phyloP scores from a whole-genome alignment of 768 basidiomycete genomes.

The Clitopilus passeckerianus region DNA sequence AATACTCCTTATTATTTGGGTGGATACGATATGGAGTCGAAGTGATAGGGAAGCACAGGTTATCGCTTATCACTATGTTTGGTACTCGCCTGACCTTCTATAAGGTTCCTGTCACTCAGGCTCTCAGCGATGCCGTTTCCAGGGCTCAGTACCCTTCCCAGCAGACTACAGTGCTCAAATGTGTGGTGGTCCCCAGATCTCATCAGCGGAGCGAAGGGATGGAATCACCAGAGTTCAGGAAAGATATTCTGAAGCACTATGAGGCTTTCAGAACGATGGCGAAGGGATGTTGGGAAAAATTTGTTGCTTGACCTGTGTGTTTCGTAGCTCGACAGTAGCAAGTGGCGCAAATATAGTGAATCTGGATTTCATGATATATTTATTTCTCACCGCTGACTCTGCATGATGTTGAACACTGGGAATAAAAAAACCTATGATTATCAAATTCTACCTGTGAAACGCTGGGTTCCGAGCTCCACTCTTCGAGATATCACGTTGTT shows the following conservation, averaged over 20 bases:
- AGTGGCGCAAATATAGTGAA: no score
- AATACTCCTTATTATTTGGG: background rate
- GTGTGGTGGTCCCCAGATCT: background rate
- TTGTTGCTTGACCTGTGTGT: background rate
- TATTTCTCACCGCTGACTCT: no score
- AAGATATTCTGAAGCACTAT: conserved; percentile 4
- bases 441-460: no score
- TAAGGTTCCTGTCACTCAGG: conserved; percentile 15
- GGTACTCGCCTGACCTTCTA: conserved; percentile 21
- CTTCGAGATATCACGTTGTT: no score
- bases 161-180: conserved; percentile 6
- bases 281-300: background rate
- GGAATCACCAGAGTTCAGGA: conserved; percentile 7
- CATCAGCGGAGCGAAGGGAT: conserved; percentile 4
- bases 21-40: background rate
- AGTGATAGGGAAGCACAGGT: conserved; percentile 19
- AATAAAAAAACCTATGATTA: no score
- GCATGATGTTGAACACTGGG: no score
- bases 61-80: conserved; percentile 19
- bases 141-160: conserved; percentile 5
- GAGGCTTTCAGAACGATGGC: background rate
- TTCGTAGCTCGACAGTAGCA: background rate
- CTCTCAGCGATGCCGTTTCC: conserved; percentile 9
- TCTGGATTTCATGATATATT: no score
- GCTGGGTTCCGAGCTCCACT: no score